These are phyloP conservation scores for Dothideomycetes sp. DNA, from an alignment of 2,329 filamentous ascomycete genomes.

Conservation along the genomic window DNA sequence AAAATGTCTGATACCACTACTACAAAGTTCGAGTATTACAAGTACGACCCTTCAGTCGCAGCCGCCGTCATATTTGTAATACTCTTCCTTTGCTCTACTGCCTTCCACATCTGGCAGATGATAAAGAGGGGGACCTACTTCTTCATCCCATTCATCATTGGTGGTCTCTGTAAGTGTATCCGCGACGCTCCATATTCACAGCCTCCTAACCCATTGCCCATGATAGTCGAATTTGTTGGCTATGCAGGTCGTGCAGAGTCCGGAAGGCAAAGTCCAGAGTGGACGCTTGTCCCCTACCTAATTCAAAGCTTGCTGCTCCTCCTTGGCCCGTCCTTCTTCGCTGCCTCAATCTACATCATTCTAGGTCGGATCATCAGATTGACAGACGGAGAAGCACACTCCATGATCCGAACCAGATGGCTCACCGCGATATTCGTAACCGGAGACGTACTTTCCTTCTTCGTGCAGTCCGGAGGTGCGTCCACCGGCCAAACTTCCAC, in stretches of 20 bases:
- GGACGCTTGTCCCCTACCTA: conserved; percentile 26
- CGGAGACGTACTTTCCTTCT: conserved; percentile 43
- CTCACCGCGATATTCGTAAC: conserved; percentile 45
- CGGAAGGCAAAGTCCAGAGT: conserved; percentile 16
- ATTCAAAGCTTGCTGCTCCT: conserved; percentile 35
- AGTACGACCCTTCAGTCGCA: conserved; percentile 35
- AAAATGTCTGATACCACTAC: no score
- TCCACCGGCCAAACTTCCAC: neutral
- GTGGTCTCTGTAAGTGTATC: conserved; percentile 34
- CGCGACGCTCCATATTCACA: neutral
- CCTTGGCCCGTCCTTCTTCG: conserved; percentile 38
- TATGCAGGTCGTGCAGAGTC: conserved; percentile 25
- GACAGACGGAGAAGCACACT: conserved; percentile 30
- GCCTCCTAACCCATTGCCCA: conserved; percentile 9
- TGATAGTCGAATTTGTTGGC: conserved; percentile 35
- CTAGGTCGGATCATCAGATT: conserved; percentile 33
- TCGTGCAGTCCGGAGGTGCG: conserved; percentile 37
- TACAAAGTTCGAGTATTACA: conserved; percentile 3
- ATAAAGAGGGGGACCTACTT: conserved; percentile 36
- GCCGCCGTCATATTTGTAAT: conserved; percentile 35
- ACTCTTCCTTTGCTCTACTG: conserved; percentile 34
- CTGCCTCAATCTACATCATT: conserved; percentile 42
- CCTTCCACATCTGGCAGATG: conserved; percentile 30
- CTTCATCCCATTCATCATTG: conserved; percentile 35
- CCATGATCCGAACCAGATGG: conserved; percentile 32